These are phyloP conservation scores for Schizophyllum commune DNA, from an alignment of 1,284 basidiomycete species.

Conservation along the genomic window DNA sequence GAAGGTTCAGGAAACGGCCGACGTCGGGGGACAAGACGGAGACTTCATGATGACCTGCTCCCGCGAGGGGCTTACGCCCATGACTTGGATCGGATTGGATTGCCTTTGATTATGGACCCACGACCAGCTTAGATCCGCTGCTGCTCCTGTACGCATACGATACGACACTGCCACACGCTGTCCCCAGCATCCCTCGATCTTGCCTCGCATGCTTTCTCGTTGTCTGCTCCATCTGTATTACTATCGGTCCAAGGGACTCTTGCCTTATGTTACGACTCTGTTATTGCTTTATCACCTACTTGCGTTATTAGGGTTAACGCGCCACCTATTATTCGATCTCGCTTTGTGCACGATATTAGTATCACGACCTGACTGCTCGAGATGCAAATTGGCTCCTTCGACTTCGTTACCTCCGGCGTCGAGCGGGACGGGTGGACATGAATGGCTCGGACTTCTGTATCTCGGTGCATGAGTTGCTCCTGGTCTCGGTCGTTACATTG, in stretches of 20 bases:
- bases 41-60: background rate
- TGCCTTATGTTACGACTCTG: background rate
- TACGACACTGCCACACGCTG: background rate
- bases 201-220: background rate
- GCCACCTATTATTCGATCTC: too few relatives aligned
- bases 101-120: background rate
- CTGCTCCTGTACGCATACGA: background rate
- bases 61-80: background rate
- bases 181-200: background rate
- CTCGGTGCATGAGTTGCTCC: too few relatives aligned
- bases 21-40: background rate
- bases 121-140: background rate
- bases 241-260: background rate
- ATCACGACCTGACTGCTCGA: too few relatives aligned
- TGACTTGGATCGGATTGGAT: background rate
- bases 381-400: too few relatives aligned
- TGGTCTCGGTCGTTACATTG: too few relatives aligned
- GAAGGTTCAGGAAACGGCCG: background rate
- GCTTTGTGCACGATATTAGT: too few relatives aligned
- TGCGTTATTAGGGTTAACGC: too few relatives aligned
- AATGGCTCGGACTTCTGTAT: too few relatives aligned
- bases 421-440: too few relatives aligned
- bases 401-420: too few relatives aligned
- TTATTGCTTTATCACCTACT: background rate
- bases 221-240: background rate